A percentile compares a stretch with the other conserved stretches of the same genome.
Evolutionary conservation across 2,329 filamentous ascomycete genomes (phyloP).

Genomic region (Colletotrichum brevisporum): DNA sequence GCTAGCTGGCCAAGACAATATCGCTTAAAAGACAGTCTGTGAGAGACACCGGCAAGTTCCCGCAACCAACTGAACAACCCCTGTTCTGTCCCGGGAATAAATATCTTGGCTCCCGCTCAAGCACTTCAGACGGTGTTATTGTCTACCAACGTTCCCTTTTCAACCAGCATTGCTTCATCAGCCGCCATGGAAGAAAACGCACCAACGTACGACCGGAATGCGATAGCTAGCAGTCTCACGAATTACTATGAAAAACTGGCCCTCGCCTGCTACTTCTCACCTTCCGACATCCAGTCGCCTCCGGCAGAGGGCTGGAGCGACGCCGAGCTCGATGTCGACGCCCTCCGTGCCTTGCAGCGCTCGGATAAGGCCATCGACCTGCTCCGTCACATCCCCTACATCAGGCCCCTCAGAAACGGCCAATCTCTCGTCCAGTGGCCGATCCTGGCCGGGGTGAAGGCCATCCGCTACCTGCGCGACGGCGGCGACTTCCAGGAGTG

Average conservation of each 20-base stretch:
- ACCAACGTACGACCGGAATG: constrained; percentile 1
- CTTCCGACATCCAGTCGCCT: constrained; percentile 15
- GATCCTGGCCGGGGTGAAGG: background rate
- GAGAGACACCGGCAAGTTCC: background rate
- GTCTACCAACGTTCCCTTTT: no score
- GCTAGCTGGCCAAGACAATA: background rate
- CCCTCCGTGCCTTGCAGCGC: constrained; percentile 19
- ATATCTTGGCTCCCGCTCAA: background rate
- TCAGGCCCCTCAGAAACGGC: constrained; percentile 1
- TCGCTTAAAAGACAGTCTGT: background rate
- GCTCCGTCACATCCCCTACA: constrained; percentile 27
- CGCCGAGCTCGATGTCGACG: constrained; percentile 23
- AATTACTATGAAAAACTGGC: constrained; percentile 15
- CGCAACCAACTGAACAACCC: background rate
- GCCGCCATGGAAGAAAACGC: background rate
- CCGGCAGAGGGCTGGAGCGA: constrained; percentile 28
- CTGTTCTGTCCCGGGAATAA: background rate
- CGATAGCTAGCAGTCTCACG: constrained; percentile 3
- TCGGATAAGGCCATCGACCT: constrained; percentile 26
- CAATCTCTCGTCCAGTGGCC: constrained; percentile 9
- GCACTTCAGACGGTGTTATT: no score
- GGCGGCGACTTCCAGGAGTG: constrained; percentile 16
- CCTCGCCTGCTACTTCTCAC: constrained; percentile 20
- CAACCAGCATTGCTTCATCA: background rate
- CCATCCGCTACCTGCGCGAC: constrained; percentile 26